phyloP scores from a whole-genome alignment of 805 yeast species.

The Lachancea dasiensis region DNA sequence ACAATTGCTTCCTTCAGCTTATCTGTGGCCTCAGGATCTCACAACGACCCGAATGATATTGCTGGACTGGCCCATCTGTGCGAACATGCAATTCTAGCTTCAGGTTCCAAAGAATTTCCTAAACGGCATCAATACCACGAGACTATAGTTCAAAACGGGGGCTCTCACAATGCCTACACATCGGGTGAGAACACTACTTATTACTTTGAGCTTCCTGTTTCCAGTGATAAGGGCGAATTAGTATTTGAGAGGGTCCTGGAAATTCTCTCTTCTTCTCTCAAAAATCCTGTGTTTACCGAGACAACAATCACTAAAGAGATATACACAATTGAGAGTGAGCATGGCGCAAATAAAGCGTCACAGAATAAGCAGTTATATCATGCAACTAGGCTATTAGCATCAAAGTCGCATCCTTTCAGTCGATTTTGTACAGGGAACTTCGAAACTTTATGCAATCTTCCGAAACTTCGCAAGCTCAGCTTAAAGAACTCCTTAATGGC shows the following conservation, averaged over 20 bases:
- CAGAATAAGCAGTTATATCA: constrained; percentile 49
- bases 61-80: constrained; percentile 88
- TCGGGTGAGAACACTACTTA: constrained; percentile 62
- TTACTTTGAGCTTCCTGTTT: constrained; percentile 53
- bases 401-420: constrained; percentile 45
- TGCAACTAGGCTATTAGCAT: constrained; percentile 48
- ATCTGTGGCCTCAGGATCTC: constrained; percentile 75
- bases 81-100: constrained; percentile 60
- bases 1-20: constrained; percentile 63
- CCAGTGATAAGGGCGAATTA: constrained; percentile 29
- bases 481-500: constrained; percentile 33
- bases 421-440: constrained; percentile 62
- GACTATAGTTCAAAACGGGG: constrained; percentile 43
- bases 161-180: constrained; percentile 61
- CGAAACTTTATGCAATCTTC: constrained; percentile 39
- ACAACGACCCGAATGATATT: constrained; percentile 61
- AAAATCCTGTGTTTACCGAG: constrained; percentile 44
- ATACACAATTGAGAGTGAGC: constrained; percentile 61
- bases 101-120: constrained; percentile 53
- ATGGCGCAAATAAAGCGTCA: constrained; percentile 44
- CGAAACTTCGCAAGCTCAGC: constrained; percentile 32
- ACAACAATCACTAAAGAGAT: constrained; percentile 44
- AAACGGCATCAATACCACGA: constrained; percentile 41
- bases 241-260: constrained; percentile 42
- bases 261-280: constrained; percentile 48